Evolutionary conservation across 2,329 filamentous ascomycete species (phyloP).

Genomic region (Diplocarpon mali): DNA sequence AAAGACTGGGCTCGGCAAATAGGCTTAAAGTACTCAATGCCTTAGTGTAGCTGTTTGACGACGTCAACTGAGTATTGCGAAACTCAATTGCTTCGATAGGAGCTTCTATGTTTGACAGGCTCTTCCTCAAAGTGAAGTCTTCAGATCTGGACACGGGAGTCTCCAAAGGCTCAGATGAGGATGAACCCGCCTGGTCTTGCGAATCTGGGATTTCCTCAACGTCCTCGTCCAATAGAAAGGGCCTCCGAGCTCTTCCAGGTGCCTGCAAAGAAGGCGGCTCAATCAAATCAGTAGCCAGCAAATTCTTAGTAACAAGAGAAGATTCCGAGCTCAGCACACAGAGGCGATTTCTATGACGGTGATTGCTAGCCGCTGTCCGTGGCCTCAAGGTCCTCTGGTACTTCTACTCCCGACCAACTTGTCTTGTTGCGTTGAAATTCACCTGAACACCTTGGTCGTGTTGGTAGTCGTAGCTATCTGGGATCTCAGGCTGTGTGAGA

Average conservation of each 20-base stretch:
- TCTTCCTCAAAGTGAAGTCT: background rate
- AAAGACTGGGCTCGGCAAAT: slow-evolving; percentile 1
- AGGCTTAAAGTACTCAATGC: background rate
- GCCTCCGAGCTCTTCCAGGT: background rate
- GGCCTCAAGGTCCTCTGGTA: slow-evolving; percentile 12
- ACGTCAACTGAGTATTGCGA: background rate
- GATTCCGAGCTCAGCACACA: background rate
- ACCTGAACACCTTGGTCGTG: background rate
- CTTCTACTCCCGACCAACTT: slow-evolving; percentile 8
- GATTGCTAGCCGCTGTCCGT: slow-evolving; percentile 2
- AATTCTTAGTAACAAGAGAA: no score
- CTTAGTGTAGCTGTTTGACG: background rate
- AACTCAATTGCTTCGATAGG: background rate
- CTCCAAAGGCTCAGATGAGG: slow-evolving; percentile 8
- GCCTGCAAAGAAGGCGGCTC: no score
- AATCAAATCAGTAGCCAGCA: no score
- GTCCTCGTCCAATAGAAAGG: slow-evolving; percentile 18
- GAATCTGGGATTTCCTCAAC: slow-evolving; percentile 16
- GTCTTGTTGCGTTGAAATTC: background rate
- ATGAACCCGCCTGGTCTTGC: slow-evolving; percentile 13
- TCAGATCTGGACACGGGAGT: slow-evolving; percentile 3
- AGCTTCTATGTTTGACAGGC: background rate
- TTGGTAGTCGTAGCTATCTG: slow-evolving; percentile 22
- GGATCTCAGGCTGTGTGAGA: slow-evolving; percentile 16
- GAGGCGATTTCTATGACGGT: background rate